These are phyloP conservation scores for Pseudisothecium myosuroides DNA, from an alignment of 225 moss, liverwort and hornwort species.

Conservation along the genomic window DNA sequence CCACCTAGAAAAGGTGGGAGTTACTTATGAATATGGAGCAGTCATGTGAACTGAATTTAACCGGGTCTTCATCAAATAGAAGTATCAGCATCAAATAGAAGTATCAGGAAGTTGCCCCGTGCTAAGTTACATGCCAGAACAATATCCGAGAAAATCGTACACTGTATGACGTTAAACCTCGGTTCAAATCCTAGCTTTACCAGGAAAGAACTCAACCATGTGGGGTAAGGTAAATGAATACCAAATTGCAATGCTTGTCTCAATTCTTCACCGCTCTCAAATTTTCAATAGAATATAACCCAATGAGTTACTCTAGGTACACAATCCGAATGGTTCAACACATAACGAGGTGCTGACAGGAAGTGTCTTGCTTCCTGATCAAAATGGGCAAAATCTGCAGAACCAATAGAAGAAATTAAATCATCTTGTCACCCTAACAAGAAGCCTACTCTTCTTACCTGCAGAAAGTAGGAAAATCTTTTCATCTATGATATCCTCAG, in stretches of 20 bases:
- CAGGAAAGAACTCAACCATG: neutral
- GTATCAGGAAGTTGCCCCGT: neutral
- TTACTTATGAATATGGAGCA: neutral
- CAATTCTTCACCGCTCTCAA: neutral
- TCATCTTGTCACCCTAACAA: conserved; percentile 49
- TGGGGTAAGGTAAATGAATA: neutral
- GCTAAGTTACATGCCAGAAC: neutral
- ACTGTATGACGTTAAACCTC: neutral
- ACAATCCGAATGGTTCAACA: neutral
- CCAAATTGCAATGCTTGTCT: neutral
- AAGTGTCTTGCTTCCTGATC: neutral
- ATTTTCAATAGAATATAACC: neutral
- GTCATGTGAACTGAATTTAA: neutral
- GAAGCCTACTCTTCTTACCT: conserved; percentile 91
- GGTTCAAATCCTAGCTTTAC: neutral
- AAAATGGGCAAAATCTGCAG: neutral
- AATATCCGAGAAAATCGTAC: neutral
- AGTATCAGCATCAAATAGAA: neutral
- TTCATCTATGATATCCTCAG: conserved; percentile 52
- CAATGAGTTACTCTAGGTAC: neutral
- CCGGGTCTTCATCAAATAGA: neutral
- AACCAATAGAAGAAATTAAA: neutral
- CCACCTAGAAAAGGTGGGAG: neutral
- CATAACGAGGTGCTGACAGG: neutral
- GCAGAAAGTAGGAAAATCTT: conserved; percentile 81